These are phyloP conservation scores for Paratrypanosoma confusum DNA, from an alignment of 208 protist genomes.

Conservation along the genomic window DNA sequence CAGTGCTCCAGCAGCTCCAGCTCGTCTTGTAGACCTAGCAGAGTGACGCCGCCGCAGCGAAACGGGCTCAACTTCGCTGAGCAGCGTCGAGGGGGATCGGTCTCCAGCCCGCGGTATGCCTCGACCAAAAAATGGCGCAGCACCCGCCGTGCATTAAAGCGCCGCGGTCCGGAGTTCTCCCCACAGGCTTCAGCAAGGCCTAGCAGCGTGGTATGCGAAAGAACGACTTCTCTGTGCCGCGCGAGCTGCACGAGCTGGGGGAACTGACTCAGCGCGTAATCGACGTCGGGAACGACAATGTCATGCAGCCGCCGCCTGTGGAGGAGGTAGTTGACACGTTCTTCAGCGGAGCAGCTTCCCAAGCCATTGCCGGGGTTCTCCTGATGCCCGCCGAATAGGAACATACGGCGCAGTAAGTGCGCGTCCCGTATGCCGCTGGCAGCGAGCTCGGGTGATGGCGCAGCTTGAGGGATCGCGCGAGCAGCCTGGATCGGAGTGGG, in stretches of 20 bases:
- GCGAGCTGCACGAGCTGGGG: constrained; percentile 52
- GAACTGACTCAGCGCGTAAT: constrained; percentile 34
- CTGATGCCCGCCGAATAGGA: no score
- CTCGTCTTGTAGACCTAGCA: constrained; percentile 73
- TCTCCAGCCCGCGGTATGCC: no score
- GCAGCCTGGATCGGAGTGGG: no score
- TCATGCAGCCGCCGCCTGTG: constrained; percentile 36
- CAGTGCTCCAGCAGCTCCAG: constrained; percentile 48
- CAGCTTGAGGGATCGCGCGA: no score
- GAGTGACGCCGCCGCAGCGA: constrained; percentile 31
- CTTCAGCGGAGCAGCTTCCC: no score
- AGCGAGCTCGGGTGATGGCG: no score
- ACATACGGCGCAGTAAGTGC: no score
- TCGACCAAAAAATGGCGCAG: constrained; percentile 40
- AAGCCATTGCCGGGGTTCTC: no score
- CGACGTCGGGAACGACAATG: constrained; percentile 61
- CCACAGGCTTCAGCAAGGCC: constrained; percentile 29
- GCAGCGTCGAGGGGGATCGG: no score
- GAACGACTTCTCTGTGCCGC: constrained; percentile 58
- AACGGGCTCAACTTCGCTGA: not conserved
- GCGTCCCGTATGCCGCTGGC: no score
- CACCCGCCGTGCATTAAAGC: constrained; percentile 54
- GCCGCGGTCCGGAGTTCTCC: constrained; percentile 19
- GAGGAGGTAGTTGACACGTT: constrained; percentile 27
- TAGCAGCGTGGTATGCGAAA: constrained; percentile 64